Evolutionary conservation across 2,329 filamentous ascomycete species (phyloP), one percentile per base, ranked within the genome.

Genomic region (Chaetomiaceae sp.): DNA sequence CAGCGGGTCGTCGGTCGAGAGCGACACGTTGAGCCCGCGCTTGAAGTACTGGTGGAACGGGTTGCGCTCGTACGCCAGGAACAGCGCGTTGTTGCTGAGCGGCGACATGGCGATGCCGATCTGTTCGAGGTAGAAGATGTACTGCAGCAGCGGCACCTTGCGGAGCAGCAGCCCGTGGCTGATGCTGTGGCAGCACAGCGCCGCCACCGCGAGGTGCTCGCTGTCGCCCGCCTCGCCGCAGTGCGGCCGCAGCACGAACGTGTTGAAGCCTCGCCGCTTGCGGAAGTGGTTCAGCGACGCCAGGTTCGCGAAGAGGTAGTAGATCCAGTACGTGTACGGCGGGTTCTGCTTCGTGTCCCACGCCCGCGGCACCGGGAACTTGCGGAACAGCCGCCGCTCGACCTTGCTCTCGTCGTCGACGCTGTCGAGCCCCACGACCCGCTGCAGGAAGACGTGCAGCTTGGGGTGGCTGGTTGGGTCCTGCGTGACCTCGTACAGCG

Each of bases 61-160:
- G 58, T 98, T 98, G 49, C 94, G 83, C 65, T 98, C 93, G 61
- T 98, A 97, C 1, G 91, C 89, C 42, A 98, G 71, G 69, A 98
- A 98, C 26, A 98, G 70, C 0, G 93, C 93, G 59, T 98, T 98
- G 71, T 98, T 98, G 66, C 89, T 95, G 37, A 98, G 75, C 2
- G 93, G 93, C n/a, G 91, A 97, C 93, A 98, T 98, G 51, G 93
- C 93, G 53, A 98, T 93, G 48, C 93, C 93, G 52, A 98, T 96
- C 62, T 97, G 91, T 62, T 98, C 90, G 17, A 98, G 79, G 60
- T 98, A 98, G 70, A 95, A 98, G 41, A 97, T 81, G 66, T 98
- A 98, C 66, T 98, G 93, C 45, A 98, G 70, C 50, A 98, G 70
- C 2, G 93, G 93, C 3, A 97, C 90, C 64, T 98, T 98, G 52